These are phyloP conservation scores for Malus hybrid DNA, from an alignment of 331 rosid species.

Conservation along the genomic window DNA sequence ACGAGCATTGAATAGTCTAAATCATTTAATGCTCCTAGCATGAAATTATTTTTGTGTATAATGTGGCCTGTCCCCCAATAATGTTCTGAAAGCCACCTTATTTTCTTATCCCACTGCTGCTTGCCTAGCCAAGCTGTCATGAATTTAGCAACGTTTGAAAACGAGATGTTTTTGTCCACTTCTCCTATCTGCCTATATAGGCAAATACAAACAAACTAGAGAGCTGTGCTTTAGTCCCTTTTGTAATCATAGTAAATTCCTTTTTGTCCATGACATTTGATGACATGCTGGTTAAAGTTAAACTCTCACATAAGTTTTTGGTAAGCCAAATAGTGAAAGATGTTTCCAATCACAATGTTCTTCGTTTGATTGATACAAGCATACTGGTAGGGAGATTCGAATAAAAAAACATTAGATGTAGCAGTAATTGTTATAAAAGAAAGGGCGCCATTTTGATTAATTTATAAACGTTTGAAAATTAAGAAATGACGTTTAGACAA, in stretches of 20 bases:
- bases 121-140: neutral
- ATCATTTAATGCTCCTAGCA: too few species aligned
- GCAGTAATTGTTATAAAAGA: too few species aligned
- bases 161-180: neutral
- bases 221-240: neutral
- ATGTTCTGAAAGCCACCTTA: neutral
- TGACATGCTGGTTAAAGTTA: neutral
- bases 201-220: neutral
- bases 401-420: too few species aligned
- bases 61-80: neutral
- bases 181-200: neutral
- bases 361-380: too few species aligned
- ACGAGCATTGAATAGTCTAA: too few species aligned
- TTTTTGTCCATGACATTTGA: neutral
- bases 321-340: too few species aligned
- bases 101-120: neutral
- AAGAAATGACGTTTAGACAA: too few species aligned
- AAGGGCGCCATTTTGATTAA: fast-evolving
- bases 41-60: too few species aligned
- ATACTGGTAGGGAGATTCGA: too few species aligned
- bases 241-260: neutral
- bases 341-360: too few species aligned
- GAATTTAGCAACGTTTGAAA: neutral
- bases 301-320: neutral
- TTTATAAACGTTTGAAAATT: too few species aligned